Evolutionary conservation across 805 yeast genomes (phyloP).

Genomic region (Suhomyces kilbournensis): DNA sequence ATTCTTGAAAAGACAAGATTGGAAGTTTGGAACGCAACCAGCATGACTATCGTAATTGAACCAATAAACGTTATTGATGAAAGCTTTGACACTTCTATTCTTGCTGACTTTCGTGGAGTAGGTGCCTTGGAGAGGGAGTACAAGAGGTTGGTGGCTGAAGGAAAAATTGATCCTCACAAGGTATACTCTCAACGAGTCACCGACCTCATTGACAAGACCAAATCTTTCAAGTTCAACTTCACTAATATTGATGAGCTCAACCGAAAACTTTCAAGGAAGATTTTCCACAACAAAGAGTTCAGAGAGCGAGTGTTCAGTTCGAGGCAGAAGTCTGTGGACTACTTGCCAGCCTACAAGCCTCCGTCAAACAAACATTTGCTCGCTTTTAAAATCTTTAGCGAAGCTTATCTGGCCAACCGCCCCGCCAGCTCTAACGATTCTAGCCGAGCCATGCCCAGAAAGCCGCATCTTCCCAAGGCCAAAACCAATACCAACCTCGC

Average conservation of each 20-base stretch:
- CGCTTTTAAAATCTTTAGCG: slow-evolving; percentile 3
- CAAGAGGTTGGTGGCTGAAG: background rate
- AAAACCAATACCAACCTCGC: slow-evolving; percentile 26
- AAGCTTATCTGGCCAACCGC: background rate
- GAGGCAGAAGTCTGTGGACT: background rate
- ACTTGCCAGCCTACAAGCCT: slow-evolving; percentile 8
- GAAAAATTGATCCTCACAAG: background rate
- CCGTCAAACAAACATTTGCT: slow-evolving; percentile 6
- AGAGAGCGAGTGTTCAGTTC: background rate
- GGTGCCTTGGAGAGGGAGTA: background rate
- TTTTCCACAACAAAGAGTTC: background rate
- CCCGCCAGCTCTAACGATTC: background rate
- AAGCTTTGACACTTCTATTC: slow-evolving; percentile 9
- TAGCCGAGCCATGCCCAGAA: background rate
- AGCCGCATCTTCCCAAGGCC: slow-evolving; percentile 18
- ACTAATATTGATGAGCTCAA: background rate
- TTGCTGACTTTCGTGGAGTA: background rate
- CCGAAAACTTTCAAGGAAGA: slow-evolving; percentile 1
- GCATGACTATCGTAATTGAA: background rate
- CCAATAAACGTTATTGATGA: slow-evolving; percentile 16
- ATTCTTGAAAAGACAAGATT: background rate
- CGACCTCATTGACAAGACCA: background rate
- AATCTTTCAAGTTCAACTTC: slow-evolving; percentile 2
- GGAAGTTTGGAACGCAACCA: background rate
- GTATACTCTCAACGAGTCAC: background rate